Evolutionary conservation across 768 basidiomycete species (phyloP), one percentile per base, ranked within the genome.

Genomic region (Pseudohyphozyma bogoriensis): DNA sequence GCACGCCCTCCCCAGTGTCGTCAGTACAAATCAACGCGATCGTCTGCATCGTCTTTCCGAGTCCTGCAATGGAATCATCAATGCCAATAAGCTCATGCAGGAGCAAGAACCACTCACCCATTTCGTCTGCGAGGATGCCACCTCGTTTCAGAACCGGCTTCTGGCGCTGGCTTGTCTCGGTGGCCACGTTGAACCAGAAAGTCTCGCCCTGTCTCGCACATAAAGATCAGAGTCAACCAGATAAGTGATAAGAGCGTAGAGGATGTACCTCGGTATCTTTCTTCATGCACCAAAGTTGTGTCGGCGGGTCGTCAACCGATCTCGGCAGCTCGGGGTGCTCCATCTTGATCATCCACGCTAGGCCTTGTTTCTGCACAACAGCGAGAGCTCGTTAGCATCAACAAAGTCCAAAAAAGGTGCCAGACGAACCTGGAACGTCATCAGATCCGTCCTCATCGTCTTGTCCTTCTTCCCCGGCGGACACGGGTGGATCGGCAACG

Each of bases 11-110:
- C 50, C 68, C 68, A 0, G 63, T 64, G 47, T 64, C 64, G 51
- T 66, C 63, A 26, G 66, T 60, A 31, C 91, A 73, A 42, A 90
- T 79, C 20, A 95, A 77, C 8, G 89, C 79, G 42, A 95, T 76
- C 81, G 90, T 89, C 0, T 87, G 89, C 44, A 95, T 76, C 0
- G 92, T 95, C 78, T 93, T 95, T 0, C 91, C 91, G 84, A 70
- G 55, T 54, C 64, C 68, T 70, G 55, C 29, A 24, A 31, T 24
- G 24, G 29, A 49, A 28, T 49, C 28, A n/a, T n/a, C n/a, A n/a
- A n/a, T n/a, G n/a, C n/a, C n/a, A n/a, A n/a, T n/a, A n/a, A 49
- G 47, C 47, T 45, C 85, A 62, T 10, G 44, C 49, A 60, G n/a
- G 24, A 10, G 2, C n/a, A 8, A 8, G 12, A 40, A 36, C 44